phyloP scores from a whole-genome alignment of 768 basidiomycete genomes.

The Crucibulum laeve region DNA sequence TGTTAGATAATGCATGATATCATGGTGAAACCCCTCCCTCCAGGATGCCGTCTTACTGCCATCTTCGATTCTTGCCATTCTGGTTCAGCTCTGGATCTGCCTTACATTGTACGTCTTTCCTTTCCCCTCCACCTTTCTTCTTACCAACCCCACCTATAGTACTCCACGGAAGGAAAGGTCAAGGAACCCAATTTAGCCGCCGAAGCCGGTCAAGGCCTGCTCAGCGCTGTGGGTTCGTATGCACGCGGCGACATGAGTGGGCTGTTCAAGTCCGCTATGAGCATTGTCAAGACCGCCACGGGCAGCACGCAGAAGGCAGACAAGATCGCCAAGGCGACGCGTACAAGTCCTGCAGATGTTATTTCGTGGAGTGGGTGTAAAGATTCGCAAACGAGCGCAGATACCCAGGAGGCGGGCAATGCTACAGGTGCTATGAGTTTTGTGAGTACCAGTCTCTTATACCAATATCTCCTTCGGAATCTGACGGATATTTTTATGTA shows the following conservation, averaged over 20 bases:
- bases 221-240: slow-evolving; percentile 77
- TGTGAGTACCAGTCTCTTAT: slow-evolving; percentile 32
- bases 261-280: slow-evolving; percentile 67
- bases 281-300: slow-evolving; percentile 71
- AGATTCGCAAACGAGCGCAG: slow-evolving; percentile 82
- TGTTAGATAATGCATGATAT: slow-evolving; percentile 71
- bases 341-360: slow-evolving; percentile 63
- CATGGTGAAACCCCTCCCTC: slow-evolving; percentile 78
- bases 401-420: slow-evolving; percentile 59
- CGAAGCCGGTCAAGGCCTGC: slow-evolving; percentile 82
- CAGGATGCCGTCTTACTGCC: slow-evolving; percentile 84
- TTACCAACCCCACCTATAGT: slow-evolving; percentile 34
- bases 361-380: slow-evolving; percentile 86
- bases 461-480: slow-evolving; percentile 1
- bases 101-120: slow-evolving; percentile 49
- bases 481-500: slow-evolving; percentile 25
- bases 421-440: slow-evolving; percentile 80
- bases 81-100: slow-evolving; percentile 79
- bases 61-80: slow-evolving; percentile 86
- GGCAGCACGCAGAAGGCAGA: slow-evolving; percentile 63
- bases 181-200: slow-evolving; percentile 90
- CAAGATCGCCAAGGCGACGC: slow-evolving; percentile 53
- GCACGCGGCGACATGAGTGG: slow-evolving; percentile 78
- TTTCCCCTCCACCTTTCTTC: background rate
- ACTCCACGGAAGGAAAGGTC: slow-evolving; percentile 92